Conservation (phyloP, 768 basidiomycete genomes). For the Auricularia auricula-judae region DNA sequence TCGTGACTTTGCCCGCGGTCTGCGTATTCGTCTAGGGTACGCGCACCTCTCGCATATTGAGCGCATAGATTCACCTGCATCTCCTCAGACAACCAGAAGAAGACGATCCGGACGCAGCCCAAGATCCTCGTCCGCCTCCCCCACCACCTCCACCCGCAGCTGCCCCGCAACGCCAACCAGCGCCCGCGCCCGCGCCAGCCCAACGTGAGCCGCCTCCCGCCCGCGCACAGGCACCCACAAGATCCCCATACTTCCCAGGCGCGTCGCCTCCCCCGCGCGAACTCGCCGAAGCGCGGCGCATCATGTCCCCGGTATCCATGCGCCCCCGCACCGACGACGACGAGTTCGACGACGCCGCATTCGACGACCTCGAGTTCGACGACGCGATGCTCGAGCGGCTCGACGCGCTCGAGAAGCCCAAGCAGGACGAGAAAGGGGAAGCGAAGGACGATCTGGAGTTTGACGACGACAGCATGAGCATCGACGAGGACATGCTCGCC, state of each 20-base stretch:
- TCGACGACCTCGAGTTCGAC: conserved; percentile 6
- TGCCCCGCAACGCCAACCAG: background rate
- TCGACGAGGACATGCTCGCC: background rate
- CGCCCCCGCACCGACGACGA: conserved; percentile 3
- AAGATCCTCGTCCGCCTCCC: background rate
- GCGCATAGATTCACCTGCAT: background rate
- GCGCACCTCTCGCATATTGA: conserved; percentile 11
- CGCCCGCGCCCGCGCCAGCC: background rate
- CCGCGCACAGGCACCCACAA: background rate
- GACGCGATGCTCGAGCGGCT: conserved; percentile 3
- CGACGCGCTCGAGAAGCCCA: background rate
- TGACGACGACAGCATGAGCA: background rate
- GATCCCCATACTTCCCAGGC: background rate
- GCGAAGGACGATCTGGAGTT: background rate
- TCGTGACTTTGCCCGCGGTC: conserved; percentile 45
- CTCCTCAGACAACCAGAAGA: conserved; percentile 1
- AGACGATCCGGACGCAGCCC: background rate
- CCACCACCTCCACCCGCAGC: background rate
- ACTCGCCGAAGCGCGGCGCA: background rate
- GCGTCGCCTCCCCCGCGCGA: background rate
- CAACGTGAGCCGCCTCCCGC: background rate
- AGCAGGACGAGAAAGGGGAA: background rate
- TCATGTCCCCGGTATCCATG: background rate
- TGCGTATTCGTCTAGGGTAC: conserved; percentile 61
- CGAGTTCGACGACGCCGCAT: conserved; percentile 7